Evolutionary conservation across 192 early-diverging fungal genomes (phyloP), one percentile per base, ranked within the genome.

Genomic region (Podila clonocystis): DNA sequence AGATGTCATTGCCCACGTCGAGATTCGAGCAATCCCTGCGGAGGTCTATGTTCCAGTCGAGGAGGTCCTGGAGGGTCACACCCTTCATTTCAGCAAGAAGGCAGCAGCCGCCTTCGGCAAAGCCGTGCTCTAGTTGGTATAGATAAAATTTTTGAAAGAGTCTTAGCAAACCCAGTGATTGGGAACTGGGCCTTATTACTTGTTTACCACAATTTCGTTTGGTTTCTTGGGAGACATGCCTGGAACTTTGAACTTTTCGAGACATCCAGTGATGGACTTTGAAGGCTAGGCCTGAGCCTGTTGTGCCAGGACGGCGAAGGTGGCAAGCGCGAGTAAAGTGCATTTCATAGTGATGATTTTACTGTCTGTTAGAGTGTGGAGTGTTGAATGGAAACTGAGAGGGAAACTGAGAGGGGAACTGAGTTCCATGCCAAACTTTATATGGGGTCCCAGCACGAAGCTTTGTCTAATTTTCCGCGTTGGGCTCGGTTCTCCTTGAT

Each of bases 21-120:
- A 71, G 62, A 36, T 63, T 71, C 28, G 26, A 26, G 41, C 70
- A 71, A 24, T 63, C 61, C 12, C 7, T 41, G 62, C 45, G 70
- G 2, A 71, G 70, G 31, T 34, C 62, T 30, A 19, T 62, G 62
- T 71, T 71, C 58, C 60, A 63, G 13, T 20, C 38, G 33, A 63
- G 19, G 9, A 71, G 49, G 7, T 63, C 9, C 36, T 71, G 49
- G 36, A 64, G 41, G 12, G 60, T 64, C 1, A 31, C 50, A n/a
- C 34, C 26, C 11, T 71, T 28, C 20, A 58, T 26, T 1, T 31
- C 0, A 15, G 70, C 70, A 71, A 63, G 50, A 12, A 17, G 30
- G 50, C 1, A 38, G 26, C 67, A 69, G 4, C 45, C 26, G 22
- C n/a, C 34, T 41, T 63, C 19, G 12, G 34, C 11, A 33, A 24